Conservation (phyloP, 768 basidiomycete species). For the Sistotremastrum niveocremeum region DNA sequence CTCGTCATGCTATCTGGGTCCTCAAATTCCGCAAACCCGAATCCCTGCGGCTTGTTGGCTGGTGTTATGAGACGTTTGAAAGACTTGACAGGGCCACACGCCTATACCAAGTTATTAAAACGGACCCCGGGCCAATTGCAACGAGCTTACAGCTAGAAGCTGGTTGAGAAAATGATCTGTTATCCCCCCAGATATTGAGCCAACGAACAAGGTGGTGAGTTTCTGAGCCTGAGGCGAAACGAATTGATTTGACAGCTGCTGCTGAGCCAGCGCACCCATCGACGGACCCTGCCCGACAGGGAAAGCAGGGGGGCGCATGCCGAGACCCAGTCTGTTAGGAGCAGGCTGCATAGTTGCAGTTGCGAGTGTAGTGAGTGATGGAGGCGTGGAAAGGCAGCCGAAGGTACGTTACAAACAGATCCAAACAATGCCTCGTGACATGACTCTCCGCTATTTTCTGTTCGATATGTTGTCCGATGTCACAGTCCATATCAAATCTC, state of each 20-base stretch:
- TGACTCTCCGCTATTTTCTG: no score
- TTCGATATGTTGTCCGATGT: no score
- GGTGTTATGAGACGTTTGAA: slow-evolving; percentile 91
- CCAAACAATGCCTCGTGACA: no score
- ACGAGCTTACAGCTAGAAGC: slow-evolving; percentile 56
- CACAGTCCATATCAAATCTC: no score
- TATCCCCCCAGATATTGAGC: slow-evolving; percentile 89
- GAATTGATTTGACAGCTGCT: slow-evolving; percentile 59
- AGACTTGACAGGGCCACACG: slow-evolving; percentile 79
- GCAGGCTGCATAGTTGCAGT: slow-evolving; percentile 66
- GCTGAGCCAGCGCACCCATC: slow-evolving; percentile 81
- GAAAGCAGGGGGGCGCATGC: slow-evolving; percentile 76
- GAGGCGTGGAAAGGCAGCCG: not conserved
- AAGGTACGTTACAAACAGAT: not conserved
- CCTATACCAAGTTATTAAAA: slow-evolving; percentile 28
- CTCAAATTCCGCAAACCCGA: slow-evolving; percentile 94
- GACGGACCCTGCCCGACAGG: slow-evolving; percentile 87
- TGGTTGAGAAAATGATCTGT: slow-evolving; percentile 69
- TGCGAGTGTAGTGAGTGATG: no score
- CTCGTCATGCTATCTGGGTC: slow-evolving; percentile 85
- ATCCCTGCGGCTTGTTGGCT: slow-evolving; percentile 87
- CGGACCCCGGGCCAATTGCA: not conserved
- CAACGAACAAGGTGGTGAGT: slow-evolving; percentile 73
- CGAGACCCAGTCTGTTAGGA: slow-evolving; percentile 72
- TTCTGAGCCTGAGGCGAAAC: slow-evolving; percentile 57